Evolutionary conservation across 768 basidiomycete genomes (phyloP).

Genomic region (Calocera viscosa): DNA sequence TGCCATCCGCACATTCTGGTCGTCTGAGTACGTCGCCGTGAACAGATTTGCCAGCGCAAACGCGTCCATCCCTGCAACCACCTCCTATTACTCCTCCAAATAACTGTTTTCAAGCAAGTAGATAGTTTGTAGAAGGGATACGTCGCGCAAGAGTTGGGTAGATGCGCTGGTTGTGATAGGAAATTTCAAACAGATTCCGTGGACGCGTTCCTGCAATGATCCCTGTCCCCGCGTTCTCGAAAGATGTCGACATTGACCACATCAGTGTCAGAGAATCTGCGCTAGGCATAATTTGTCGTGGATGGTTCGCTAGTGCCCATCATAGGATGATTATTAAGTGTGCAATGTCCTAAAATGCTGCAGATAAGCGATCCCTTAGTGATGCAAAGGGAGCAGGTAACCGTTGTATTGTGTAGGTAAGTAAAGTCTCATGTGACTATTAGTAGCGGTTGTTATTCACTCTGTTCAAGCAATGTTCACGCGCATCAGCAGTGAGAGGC

Average conservation of each 20-base stretch:
- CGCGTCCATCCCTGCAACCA: slow-evolving; percentile 20
- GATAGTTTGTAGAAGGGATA: not conserved
- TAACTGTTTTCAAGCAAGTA: not conserved
- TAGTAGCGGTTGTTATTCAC: too few species aligned
- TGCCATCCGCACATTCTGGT: slow-evolving; percentile 76
- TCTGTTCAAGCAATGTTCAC: too few species aligned
- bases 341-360: too few species aligned
- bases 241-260: not conserved
- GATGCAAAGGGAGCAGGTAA: too few species aligned
- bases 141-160: not conserved
- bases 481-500: too few species aligned
- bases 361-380: too few species aligned
- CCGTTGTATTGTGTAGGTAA: too few species aligned
- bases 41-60: slow-evolving; percentile 59
- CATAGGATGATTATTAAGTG: too few species aligned
- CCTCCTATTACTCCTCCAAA: not conserved
- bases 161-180: not conserved
- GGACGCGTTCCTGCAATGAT: not conserved
- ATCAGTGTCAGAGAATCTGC: too few species aligned
- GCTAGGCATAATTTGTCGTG: too few species aligned
- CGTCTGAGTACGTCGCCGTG: slow-evolving; percentile 63
- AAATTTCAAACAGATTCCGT: slow-evolving; percentile 9
- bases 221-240: not conserved
- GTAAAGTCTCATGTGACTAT: too few species aligned
- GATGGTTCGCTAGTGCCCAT: too few species aligned